Percentiles rank a stretch among this genome's conserved stretches.
Conservation (phyloP, 2,329 filamentous ascomycete species). For the Colletotrichum karsti region DNA sequence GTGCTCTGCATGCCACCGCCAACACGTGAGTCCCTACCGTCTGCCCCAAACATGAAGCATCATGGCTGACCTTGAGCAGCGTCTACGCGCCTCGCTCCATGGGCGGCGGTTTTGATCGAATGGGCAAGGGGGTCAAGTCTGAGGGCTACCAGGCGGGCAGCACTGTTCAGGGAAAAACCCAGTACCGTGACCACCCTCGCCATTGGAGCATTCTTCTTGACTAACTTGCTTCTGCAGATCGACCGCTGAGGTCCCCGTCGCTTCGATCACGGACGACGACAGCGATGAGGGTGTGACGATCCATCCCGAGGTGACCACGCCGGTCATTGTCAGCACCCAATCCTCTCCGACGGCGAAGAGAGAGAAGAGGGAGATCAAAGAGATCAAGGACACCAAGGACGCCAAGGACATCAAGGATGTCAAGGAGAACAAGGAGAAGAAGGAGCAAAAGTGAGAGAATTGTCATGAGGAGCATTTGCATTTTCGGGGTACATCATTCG, state of each 20-base stretch:
- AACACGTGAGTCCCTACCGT: slow-evolving; percentile 1
- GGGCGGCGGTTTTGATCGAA: slow-evolving; percentile 26
- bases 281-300: slow-evolving; percentile 65
- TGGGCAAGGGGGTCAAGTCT: slow-evolving; percentile 27
- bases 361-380: slow-evolving; percentile 34
- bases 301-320: slow-evolving; percentile 56
- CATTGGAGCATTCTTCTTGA: slow-evolving; percentile 32
- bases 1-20: slow-evolving; percentile 29
- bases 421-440: not conserved
- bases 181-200: slow-evolving; percentile 28
- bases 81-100: slow-evolving; percentile 25
- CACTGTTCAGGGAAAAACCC: slow-evolving; percentile 29
- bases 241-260: slow-evolving; percentile 11
- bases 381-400: too few species aligned
- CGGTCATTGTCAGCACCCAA: slow-evolving; percentile 52
- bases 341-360: slow-evolving; percentile 58
- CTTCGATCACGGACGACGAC: slow-evolving; percentile 51
- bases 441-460: slow-evolving; percentile 25
- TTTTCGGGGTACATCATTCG: slow-evolving; percentile 28
- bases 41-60: not conserved
- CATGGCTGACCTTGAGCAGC: not conserved
- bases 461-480: slow-evolving; percentile 22
- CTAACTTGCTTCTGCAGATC: slow-evolving; percentile 39
- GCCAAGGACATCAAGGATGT: too few species aligned
- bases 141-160: slow-evolving; percentile 26